These are phyloP conservation scores for Raffaelea albimanens DNA, from an alignment of 2,329 filamentous ascomycete genomes.

Conservation along the genomic window DNA sequence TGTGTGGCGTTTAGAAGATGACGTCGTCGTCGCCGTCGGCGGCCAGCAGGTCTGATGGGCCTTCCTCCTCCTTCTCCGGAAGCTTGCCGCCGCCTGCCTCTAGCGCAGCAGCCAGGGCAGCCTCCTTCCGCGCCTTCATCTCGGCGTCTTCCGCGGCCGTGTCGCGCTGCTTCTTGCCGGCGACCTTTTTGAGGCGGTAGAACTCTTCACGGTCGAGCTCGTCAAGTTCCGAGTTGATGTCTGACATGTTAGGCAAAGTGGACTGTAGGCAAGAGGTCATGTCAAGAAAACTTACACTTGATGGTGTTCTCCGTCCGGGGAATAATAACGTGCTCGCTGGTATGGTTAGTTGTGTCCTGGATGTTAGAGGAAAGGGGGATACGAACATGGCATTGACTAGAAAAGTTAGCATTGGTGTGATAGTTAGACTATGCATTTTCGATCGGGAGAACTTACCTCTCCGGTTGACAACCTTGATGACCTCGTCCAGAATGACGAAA, in stretches of 20 bases:
- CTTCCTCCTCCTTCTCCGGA: conserved; percentile 24
- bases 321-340: conserved; percentile 85
- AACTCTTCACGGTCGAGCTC: conserved; percentile 98
- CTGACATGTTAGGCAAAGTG: conserved; percentile 23
- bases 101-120: conserved; percentile 20
- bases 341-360: conserved; percentile 3
- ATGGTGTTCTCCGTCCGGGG: conserved; percentile 99
- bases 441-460: conserved; percentile 50
- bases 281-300: conserved; percentile 54
- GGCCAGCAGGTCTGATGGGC: conserved; percentile 57
- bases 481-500: conserved; percentile 95
- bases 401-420: conserved; percentile 20
- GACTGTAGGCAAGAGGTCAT: not conserved
- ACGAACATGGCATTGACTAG: conserved; percentile 84
- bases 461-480: conserved; percentile 97
- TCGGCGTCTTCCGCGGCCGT: conserved; percentile 63
- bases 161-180: conserved; percentile 74
- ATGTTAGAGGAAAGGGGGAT: not conserved
- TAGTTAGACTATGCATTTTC: not conserved
- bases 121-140: conserved; percentile 62
- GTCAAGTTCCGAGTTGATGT: conserved; percentile 97
- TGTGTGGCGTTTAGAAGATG: conserved; percentile 53
- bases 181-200: conserved; percentile 92
- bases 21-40: conserved; percentile 75
- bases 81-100: conserved; percentile 13